Base-by-base conservation (phyloP, 2,329 filamentous ascomycete species). In the Aureobasidium mangrovei region DNA sequence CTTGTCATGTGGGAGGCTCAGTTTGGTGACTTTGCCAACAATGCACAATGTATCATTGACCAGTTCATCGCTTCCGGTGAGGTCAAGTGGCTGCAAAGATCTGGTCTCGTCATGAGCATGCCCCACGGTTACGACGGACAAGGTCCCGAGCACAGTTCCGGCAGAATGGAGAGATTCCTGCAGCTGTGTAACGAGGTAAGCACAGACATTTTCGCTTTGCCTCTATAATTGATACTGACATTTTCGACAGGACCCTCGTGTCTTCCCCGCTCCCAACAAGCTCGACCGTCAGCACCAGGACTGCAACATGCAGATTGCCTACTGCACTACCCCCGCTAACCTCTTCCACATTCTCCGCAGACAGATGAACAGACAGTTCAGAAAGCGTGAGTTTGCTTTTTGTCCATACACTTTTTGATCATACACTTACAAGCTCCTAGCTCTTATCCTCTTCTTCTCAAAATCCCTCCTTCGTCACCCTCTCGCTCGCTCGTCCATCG, bases 1-100 rank as follows among this genome's bases (percentile, higher is more conserved):
- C 82, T 98, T 28, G 91, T 98, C 64, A 95, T 98, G 84, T 98
- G 93, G 93, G 93, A 98, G 76, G 93, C 93, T 36, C 93, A 98
- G 73, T 98, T 98, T 67, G 93, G 93, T 78, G 93, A 98, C 74
- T 98, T 98, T 66, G 93, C 93, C 79, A 98, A 98, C 81, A 98
- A 96, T 67, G 91, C 93, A 41, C 93, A 98, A 75, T 95, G 90
- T 71, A 94, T 98, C 72, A 94, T 98, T 67, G 93, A 98, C 71
- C 93, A 98, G 74, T 98, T 98, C 75, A 85, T 98, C 64, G 91
- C 93, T 48, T 96, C 93, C 59, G 93, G 93, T 68, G 93, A 98
- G 75, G 85, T 88, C 61, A 98, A 98, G 77, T 98, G 93, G 93
- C 86, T 97, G 74, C 93, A 98, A 77, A 86, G 93, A 72, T 95